These are phyloP conservation scores for Sarocladiaceae sp. DNA, from an alignment of 2,329 filamentous ascomycete genomes.

Conservation along the genomic window DNA sequence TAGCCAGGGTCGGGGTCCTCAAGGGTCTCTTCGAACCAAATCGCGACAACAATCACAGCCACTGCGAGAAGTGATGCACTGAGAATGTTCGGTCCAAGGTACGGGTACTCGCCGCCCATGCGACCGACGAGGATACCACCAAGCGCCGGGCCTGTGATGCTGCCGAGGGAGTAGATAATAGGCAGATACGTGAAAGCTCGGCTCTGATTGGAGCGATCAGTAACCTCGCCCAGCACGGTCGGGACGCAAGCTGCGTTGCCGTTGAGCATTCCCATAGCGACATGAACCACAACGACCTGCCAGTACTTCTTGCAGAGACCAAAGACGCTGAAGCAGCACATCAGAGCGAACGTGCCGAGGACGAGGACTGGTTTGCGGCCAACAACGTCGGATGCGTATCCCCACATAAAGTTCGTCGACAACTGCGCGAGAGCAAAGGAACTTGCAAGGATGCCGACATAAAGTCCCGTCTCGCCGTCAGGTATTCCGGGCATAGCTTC, in stretches of 20 bases:
- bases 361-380: slow-evolving; percentile 74
- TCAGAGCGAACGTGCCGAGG: slow-evolving; percentile 76
- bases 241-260: slow-evolving; percentile 94
- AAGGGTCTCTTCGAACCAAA: slow-evolving; percentile 81
- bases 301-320: slow-evolving; percentile 79
- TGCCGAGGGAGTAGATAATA: slow-evolving; percentile 91
- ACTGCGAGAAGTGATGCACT: slow-evolving; percentile 67
- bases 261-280: slow-evolving; percentile 88
- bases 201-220: slow-evolving; percentile 91
- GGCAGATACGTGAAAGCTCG: slow-evolving; percentile 91
- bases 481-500: slow-evolving; percentile 78
- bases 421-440: slow-evolving; percentile 91
- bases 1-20: slow-evolving; percentile 24
- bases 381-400: slow-evolving; percentile 58
- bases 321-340: slow-evolving; percentile 77
- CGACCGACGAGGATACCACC: slow-evolving; percentile 76
- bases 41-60: slow-evolving; percentile 68
- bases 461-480: slow-evolving; percentile 68
- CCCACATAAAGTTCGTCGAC: slow-evolving; percentile 70
- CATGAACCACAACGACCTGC: slow-evolving; percentile 83
- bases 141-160: slow-evolving; percentile 88
- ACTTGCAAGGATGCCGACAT: slow-evolving; percentile 86
- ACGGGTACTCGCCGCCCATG: slow-evolving; percentile 65
- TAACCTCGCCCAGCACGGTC: slow-evolving; percentile 91
- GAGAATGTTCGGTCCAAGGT: slow-evolving; percentile 78